A percentile compares a stretch with the other conserved stretches of the same genome.
Evolutionary conservation across 495 filamentous ascomycete genomes (phyloP).

Genomic region (Aspergillus leporis): DNA sequence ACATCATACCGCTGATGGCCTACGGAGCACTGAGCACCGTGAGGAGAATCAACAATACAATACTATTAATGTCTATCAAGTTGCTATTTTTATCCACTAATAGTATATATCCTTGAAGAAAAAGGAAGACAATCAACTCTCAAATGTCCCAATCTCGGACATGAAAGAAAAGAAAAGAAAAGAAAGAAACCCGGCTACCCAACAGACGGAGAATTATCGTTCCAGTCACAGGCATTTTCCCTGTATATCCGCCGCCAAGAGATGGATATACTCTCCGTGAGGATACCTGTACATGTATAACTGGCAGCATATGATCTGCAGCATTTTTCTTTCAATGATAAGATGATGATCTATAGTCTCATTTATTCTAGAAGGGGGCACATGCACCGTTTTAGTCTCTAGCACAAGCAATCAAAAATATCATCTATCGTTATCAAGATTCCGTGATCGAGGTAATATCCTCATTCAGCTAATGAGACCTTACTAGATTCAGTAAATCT

Average conservation of each 20-base stretch:
- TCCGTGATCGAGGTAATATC: too few species aligned
- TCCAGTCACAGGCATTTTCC: not conserved
- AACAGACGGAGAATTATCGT: not conserved
- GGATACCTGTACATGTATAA: not conserved
- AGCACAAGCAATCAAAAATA: too few species aligned
- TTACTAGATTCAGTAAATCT: not conserved
- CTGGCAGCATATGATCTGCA: not conserved
- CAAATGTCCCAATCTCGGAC: not conserved
- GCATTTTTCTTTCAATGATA: not conserved
- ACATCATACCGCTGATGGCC: not conserved
- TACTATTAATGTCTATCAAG: not conserved
- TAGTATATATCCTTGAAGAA: not conserved
- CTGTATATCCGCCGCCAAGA: not conserved
- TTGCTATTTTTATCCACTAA: not conserved
- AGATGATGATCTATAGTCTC: not conserved
- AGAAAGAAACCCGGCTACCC: not conserved
- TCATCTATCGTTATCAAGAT: too few species aligned
- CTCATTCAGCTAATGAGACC: too few species aligned
- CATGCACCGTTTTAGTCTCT: too few species aligned
- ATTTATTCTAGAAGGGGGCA: not conserved
- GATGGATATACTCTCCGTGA: constrained; percentile 1
- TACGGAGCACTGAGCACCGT: constrained; percentile 2
- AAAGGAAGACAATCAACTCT: not conserved
- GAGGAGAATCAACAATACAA: not conserved
- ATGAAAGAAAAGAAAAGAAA: not conserved